A percentile compares a stretch with the other conserved stretches of the same genome.
Conservation (phyloP, 148 eudicot species). For the Rhododendron molle region DNA sequence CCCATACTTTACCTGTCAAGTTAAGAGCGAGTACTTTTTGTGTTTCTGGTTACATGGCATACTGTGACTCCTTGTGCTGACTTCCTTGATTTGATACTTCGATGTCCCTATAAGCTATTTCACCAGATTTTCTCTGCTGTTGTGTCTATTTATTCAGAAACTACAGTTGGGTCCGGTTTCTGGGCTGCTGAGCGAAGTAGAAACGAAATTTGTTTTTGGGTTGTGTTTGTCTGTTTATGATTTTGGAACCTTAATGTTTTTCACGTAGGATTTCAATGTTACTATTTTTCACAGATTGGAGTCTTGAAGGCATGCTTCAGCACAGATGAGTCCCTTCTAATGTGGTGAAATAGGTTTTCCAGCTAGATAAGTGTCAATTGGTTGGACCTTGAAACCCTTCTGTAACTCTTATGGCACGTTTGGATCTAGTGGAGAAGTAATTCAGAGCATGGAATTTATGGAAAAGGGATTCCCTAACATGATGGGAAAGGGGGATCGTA, state of each 20-base stretch:
- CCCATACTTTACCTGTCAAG: neutral
- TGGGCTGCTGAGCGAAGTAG: neutral
- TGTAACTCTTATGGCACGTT: slow-evolving; percentile 22
- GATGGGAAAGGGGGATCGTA: slow-evolving; percentile 24
- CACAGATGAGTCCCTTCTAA: slow-evolving; percentile 25
- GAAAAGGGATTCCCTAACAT: slow-evolving; percentile 31
- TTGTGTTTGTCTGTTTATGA: neutral
- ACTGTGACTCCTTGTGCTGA: neutral
- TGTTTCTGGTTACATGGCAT: neutral
- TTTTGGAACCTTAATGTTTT: neutral
- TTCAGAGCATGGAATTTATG: slow-evolving; percentile 24
- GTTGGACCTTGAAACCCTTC: slow-evolving; percentile 28
- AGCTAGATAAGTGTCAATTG: slow-evolving; percentile 13
- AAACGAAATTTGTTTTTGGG: neutral
- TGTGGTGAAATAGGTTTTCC: slow-evolving; percentile 23
- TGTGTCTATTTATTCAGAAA: neutral
- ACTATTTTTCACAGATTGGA: slow-evolving; percentile 25
- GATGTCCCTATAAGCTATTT: neutral
- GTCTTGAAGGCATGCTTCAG: slow-evolving; percentile 36
- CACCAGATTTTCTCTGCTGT: neutral
- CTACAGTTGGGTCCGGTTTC: neutral
- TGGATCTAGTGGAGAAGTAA: slow-evolving; percentile 30
- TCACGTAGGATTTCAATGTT: neutral
- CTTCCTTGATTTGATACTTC: neutral
- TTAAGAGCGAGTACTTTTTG: neutral